Evolutionary conservation across 768 basidiomycete species (phyloP), one percentile per base, ranked within the genome.

Genomic region (Xanthoconium purpureum): DNA sequence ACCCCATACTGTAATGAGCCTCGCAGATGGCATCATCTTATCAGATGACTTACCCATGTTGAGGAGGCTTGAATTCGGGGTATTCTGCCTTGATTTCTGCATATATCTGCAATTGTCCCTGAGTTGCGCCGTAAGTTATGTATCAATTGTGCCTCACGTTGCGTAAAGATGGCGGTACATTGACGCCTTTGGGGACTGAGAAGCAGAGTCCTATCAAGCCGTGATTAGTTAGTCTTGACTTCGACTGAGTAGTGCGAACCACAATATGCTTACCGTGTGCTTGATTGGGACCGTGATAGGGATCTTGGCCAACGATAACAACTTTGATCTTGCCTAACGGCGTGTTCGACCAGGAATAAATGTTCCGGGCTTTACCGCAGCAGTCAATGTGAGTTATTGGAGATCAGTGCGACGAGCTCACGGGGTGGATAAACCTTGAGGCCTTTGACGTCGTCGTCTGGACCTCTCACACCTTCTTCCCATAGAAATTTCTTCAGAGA

Each of bases 311-410:
- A 52, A 98, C 80, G 56, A 97, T 92, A 47, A 97, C 92, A 29
- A 94, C 89, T 67, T 84, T 87, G 59, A 98, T 84, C 59, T 85
- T 84, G 13, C 89, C 87, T 15, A 97, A 75, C 4, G 92, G 91
- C 30, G 92, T 94, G 54, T 87, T 81, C 4, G 91, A 91, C 94
- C 94, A 98, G 13, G 91, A 80, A 69, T 97, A 97, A 53, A 97
- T 89, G 66, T 96, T 84, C 60, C 79, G 77, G 14, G 93, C 94
- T 87, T 68, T 45, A 50, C 24, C 49, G 38, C 54, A 75, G 60
- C 48, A 57, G 49, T 38, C 20, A 43, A 32, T 32, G 53, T 50
- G 49, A 57, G 39, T 56, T 38, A 54, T 40, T 51, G 44, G 36
- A 14, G 38, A 72, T 87, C 69, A 69, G 29, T 11, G 18, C 17